Base-by-base conservation (phyloP, 306 rosid species). In the Castanea sativa region DNA sequence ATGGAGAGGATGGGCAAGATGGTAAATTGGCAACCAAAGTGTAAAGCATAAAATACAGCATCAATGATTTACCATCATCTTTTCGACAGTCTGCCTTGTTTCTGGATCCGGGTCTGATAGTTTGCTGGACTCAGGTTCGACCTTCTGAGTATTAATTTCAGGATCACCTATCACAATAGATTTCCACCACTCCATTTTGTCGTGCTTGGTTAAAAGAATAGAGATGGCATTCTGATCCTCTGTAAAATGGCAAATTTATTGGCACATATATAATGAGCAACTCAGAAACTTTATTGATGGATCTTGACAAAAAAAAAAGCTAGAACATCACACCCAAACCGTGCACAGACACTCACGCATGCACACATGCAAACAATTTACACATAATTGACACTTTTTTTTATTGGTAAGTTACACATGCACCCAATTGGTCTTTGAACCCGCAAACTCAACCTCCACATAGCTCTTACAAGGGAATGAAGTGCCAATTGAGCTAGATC, bases 101-200 rank as follows among this genome's bases (percentile, higher is more conserved):
- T 96, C 99, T 5, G 96, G 86, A 83, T 96, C 99, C 32, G 91
- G 87, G 77, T 96, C 98, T 25, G 93, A 74, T 55, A 96, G 89
- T 78, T 91, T 96, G 87, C 98, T 96, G 84, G 81, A 82, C 78
- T 90, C 98, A 3, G 99, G 99, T 80, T 93, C 98, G 76, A 90
- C 97, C 72, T 90, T 93, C 52, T 96, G 98, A 14, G 98, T 93
- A 83, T 96, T 94, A 32, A 96, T 78, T 79, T 89, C 93, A 76
- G 97, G 98, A 63, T 88, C 98, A 27, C 99, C 99, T 82, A 90
- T 96, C 56, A 96, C 91, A 68, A 96, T 63, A 83, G 84, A 80
- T 78, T 89, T 96, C 99, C 99, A 96, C 99, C 99, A 93, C 74
- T 90, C 97, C 98, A 96, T 88, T 83, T 93, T 97, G 82, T 96